phyloP scores from a whole-genome alignment of 1,139 yeast species.

The Saccharomyces hybrid region DNA sequence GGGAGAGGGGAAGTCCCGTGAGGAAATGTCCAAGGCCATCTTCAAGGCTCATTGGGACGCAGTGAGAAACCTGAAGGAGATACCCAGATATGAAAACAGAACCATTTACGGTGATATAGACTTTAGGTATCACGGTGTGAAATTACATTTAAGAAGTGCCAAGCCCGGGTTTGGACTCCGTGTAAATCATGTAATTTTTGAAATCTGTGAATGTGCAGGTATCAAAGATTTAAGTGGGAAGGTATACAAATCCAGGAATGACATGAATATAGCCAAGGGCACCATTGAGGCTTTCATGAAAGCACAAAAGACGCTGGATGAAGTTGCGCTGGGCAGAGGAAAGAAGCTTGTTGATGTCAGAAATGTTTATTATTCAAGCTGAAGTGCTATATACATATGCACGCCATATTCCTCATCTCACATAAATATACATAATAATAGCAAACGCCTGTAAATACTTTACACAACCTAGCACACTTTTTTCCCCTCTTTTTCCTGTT shows the following conservation, averaged over 20 bases:
- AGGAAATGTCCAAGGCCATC: constrained; percentile 69
- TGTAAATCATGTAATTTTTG: constrained; percentile 85
- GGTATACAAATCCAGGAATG: constrained; percentile 85
- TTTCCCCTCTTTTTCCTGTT: no score
- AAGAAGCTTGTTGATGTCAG: constrained; percentile 91
- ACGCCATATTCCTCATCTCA: not conserved
- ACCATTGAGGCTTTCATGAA: constrained; percentile 74
- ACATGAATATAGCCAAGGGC: constrained; percentile 91
- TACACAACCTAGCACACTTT: no score
- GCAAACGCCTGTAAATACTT: not conserved
- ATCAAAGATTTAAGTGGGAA: constrained; percentile 90
- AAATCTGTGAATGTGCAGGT: constrained; percentile 91
- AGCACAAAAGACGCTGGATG: constrained; percentile 75
- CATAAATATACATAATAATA: not conserved
- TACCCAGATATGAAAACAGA: constrained; percentile 85
- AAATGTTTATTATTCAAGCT: constrained; percentile 67
- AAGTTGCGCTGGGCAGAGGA: constrained; percentile 87
- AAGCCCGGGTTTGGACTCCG: constrained; percentile 93
- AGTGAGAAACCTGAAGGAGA: constrained; percentile 70
- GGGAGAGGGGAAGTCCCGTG: constrained; percentile 90
- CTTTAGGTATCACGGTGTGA: constrained; percentile 81
- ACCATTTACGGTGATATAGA: constrained; percentile 83
- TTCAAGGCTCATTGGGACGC: constrained; percentile 93
- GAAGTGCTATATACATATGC: not conserved
- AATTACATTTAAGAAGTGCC: constrained; percentile 73